phyloP scores from a whole-genome alignment of 345 rosid species.

The Pugionium dolabratum region DNA sequence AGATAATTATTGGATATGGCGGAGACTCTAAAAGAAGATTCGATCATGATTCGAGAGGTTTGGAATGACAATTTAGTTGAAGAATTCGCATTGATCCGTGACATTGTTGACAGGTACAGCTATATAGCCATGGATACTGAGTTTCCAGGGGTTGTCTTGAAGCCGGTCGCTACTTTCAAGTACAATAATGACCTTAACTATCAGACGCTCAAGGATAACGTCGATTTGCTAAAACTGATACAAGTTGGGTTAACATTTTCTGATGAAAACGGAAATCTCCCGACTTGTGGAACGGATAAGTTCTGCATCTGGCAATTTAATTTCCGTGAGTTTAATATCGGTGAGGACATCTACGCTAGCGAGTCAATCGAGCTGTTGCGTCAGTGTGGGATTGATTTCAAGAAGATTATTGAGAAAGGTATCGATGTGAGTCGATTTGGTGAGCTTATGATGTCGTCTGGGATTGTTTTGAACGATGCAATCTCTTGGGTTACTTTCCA shows the following conservation, averaged over 20 bases:
- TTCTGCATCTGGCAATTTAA: conserved; percentile 87
- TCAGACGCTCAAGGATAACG: conserved; percentile 76
- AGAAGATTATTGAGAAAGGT: conserved; percentile 72
- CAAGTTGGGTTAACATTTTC: conserved; percentile 81
- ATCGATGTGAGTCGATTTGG: conserved; percentile 79
- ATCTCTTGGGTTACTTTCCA: conserved; percentile 85
- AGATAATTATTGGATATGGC: conserved; percentile 48
- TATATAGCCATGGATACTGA: conserved; percentile 89
- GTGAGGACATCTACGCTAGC: conserved; percentile 70
- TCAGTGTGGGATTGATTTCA: conserved; percentile 81
- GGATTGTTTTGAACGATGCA: conserved; percentile 69
- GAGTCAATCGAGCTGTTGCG: conserved; percentile 80
- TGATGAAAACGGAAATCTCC: conserved; percentile 73
- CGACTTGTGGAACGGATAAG: conserved; percentile 75
- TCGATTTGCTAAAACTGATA: conserved; percentile 78
- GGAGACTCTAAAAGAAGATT: conserved; percentile 55
- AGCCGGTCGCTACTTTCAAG: conserved; percentile 78
- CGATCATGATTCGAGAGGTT: conserved; percentile 78
- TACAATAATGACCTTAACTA: conserved; percentile 78
- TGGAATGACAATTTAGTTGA: conserved; percentile 80
- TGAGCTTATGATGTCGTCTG: conserved; percentile 86
- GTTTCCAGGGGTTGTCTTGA: conserved; percentile 86
- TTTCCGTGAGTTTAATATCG: conserved; percentile 76
- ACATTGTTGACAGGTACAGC: conserved; percentile 60
- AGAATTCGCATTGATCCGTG: conserved; percentile 77